Conservation (phyloP, 257 asterid genomes). For the Plantago elongata region DNA sequence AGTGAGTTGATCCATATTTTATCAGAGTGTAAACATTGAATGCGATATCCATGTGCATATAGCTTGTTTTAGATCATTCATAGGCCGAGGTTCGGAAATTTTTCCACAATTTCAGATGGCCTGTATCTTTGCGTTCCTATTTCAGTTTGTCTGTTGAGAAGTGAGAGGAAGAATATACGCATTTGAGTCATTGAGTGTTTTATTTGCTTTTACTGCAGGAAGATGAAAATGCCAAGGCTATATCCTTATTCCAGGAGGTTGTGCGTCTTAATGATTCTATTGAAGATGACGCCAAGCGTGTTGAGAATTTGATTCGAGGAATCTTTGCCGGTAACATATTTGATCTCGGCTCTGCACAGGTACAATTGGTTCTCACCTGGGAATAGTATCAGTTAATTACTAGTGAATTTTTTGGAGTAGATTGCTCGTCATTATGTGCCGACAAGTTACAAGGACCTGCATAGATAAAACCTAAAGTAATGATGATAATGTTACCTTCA, state of each 20-base stretch:
- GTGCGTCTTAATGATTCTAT: constrained; percentile 69
- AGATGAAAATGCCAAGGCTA: constrained; percentile 91
- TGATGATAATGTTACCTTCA: background rate
- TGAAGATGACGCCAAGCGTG: constrained; percentile 57
- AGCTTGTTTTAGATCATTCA: too few relatives aligned
- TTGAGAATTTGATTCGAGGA: constrained; percentile 79
- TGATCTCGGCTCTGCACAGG: constrained; percentile 99
- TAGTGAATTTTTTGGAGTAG: background rate
- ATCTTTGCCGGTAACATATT: constrained; percentile 95
- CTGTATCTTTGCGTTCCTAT: background rate
- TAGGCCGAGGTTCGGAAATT: too few relatives aligned
- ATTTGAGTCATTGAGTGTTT: background rate
- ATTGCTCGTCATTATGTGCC: constrained; percentile 12
- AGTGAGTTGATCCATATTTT: constrained; percentile 30
- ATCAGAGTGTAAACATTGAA: too few relatives aligned
- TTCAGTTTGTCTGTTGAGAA: background rate
- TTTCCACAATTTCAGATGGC: background rate
- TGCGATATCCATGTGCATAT: too few relatives aligned
- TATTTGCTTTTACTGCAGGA: constrained; percentile 41
- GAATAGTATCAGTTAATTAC: constrained; percentile 12
- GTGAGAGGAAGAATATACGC: constrained; percentile 11
- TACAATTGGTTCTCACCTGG: constrained; percentile 23
- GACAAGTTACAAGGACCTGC: constrained; percentile 9
- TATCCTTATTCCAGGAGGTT: constrained; percentile 75
- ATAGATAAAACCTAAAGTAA: constrained; percentile 17